phyloP scores from a whole-genome alignment of 805 yeast species.

The Myxozyma mucilagina region DNA sequence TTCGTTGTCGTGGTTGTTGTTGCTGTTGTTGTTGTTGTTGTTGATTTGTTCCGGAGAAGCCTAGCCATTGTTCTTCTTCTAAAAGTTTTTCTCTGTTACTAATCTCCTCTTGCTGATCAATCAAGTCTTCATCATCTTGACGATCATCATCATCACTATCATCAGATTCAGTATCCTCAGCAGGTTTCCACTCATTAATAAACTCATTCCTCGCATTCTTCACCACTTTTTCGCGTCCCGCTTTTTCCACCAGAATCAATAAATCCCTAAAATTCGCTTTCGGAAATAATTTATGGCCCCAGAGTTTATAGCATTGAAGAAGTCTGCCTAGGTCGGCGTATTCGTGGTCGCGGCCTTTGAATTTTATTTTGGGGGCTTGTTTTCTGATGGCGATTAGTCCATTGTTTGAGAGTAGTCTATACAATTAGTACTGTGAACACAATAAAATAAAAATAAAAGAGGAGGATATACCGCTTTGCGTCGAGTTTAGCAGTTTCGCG shows the following conservation, averaged over 20 bases:
- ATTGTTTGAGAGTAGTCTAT: conserved; percentile 49
- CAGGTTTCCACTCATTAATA: conserved; percentile 27
- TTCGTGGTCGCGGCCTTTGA: conserved; percentile 49
- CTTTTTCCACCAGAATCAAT: conserved; percentile 51
- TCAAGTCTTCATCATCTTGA: neutral
- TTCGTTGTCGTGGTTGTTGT: neutral
- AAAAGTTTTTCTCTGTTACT: neutral
- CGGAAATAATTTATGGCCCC: conserved; percentile 78
- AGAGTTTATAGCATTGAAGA: conserved; percentile 61
- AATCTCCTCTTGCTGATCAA: no score
- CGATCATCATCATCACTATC: neutral
- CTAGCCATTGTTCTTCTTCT: conserved; percentile 20
- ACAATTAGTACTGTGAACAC: neutral
- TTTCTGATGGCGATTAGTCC: conserved; percentile 57
- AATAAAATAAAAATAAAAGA: neutral
- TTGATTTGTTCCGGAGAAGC: conserved; percentile 8
- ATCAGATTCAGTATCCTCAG: neutral
- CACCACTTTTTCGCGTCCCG: conserved; percentile 49
- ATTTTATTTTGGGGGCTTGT: conserved; percentile 34
- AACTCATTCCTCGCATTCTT: conserved; percentile 36
- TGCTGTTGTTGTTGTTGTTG: neutral
- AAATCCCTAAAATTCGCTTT: conserved; percentile 77
- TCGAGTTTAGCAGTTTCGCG: conserved; percentile 49
- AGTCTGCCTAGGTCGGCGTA: conserved; percentile 52
- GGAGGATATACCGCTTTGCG: conserved; percentile 35